phyloP scores from a whole-genome alignment of 257 asterid species.

The Cynanchum wilfordii region DNA sequence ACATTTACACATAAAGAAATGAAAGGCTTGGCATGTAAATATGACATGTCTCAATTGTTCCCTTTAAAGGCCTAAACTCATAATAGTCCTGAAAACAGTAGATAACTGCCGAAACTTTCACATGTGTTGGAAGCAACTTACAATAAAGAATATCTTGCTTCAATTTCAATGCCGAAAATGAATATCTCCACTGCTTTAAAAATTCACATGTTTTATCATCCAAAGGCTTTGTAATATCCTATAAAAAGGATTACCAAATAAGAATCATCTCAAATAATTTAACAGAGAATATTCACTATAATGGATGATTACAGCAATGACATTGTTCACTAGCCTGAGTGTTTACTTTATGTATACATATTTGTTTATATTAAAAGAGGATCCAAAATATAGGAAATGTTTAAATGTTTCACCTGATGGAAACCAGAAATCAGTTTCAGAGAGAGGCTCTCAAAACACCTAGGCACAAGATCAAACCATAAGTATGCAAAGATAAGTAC shows the following conservation, averaged over 20 bases:
- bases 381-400: neutral
- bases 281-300: neutral
- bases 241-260: slow-evolving; percentile 14
- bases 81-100: neutral
- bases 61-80: neutral
- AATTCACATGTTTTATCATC: slow-evolving; percentile 68
- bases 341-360: neutral
- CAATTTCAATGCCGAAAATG: slow-evolving; percentile 82
- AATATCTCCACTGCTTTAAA: slow-evolving; percentile 69
- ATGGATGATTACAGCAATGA: neutral
- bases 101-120: neutral
- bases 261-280: neutral
- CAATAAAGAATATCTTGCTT: slow-evolving; percentile 90
- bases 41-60: neutral
- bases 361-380: neutral
- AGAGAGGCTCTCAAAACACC: slow-evolving; percentile 80
- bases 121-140: slow-evolving; percentile 24
- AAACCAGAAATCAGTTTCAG: slow-evolving; percentile 87
- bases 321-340: neutral
- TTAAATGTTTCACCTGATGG: slow-evolving; percentile 56
- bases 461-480: slow-evolving; percentile 24
- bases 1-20: neutral
- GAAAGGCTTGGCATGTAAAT: neutral
- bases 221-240: slow-evolving; percentile 93
- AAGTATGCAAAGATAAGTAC: slow-evolving; percentile 11